phyloP scores from a whole-genome alignment of 352 stramenopile genomes.

The Paralagenidium karlingii region DNA sequence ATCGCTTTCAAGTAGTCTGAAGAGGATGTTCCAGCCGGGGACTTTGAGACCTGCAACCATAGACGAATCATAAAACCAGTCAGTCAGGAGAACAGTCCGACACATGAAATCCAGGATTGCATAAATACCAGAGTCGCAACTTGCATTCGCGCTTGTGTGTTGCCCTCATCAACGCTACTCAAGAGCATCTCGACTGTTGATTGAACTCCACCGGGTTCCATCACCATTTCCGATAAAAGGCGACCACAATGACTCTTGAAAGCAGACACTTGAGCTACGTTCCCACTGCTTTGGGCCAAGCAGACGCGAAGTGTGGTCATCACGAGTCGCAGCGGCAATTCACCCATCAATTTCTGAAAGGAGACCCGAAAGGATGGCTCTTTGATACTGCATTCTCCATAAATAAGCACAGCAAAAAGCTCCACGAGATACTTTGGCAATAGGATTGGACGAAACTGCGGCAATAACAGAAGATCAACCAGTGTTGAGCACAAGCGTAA shows the following conservation, averaged over 20 bases:
- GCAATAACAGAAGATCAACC: conserved; percentile 44
- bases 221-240: conserved; percentile 42
- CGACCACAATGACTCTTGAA: conserved; percentile 57
- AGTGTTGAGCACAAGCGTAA: conserved; percentile 33
- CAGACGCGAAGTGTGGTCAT: conserved; percentile 65
- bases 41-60: conserved; percentile 43
- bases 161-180: conserved; percentile 59
- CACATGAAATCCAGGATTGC: too few species aligned
- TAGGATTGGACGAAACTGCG: conserved; percentile 65
- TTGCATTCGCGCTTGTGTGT: conserved; percentile 74
- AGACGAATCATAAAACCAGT: background rate
- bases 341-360: conserved; percentile 23
- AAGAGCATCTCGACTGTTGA: conserved; percentile 77
- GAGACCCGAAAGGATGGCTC: conserved; percentile 19
- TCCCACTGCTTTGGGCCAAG: conserved; percentile 25
- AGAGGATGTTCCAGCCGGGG: conserved; percentile 23
- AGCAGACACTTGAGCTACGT: conserved; percentile 8
- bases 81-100: too few species aligned
- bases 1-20: conserved; percentile 30
- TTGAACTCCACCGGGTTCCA: conserved; percentile 59
- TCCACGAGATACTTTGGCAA: conserved; percentile 72
- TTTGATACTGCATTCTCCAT: conserved; percentile 12
- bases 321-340: conserved; percentile 45
- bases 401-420: conserved; percentile 54
- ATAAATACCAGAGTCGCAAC: conserved; percentile 60